Conservation (phyloP, 331 rosid species). For the Pyrus hybrid region DNA sequence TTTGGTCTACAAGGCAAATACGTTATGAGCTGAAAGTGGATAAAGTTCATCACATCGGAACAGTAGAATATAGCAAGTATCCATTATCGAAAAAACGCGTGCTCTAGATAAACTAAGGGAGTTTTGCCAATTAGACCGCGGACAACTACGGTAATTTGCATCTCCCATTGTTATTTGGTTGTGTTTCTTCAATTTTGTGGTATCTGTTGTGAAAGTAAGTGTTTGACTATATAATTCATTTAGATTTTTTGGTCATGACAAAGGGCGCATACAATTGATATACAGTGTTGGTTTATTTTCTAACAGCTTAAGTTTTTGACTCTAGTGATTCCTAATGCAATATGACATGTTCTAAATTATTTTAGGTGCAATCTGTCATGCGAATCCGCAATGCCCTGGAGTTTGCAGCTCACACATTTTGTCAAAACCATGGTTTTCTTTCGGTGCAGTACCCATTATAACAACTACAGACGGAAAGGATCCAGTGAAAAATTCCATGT, state of each 20-base stretch:
- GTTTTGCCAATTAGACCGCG: conserved; percentile 70
- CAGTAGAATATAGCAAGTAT: conserved; percentile 57
- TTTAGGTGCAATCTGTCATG: conserved; percentile 75
- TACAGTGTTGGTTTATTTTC: neutral
- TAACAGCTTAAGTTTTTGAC: neutral
- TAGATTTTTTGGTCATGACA: neutral
- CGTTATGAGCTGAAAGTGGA: conserved; percentile 64
- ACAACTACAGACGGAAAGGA: conserved; percentile 63
- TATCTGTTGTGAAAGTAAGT: neutral
- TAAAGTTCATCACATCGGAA: conserved; percentile 63
- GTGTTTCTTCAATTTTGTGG: neutral
- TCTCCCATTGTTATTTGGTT: neutral
- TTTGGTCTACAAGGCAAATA: conserved; percentile 33
- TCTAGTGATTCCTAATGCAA: neutral
- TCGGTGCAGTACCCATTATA: conserved; percentile 67
- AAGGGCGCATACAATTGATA: neutral
- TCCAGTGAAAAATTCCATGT: conserved; percentile 47
- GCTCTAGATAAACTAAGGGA: conserved; percentile 59
- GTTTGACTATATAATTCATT: neutral
- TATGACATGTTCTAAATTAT: conserved; percentile 4
- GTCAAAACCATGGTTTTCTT: conserved; percentile 53
- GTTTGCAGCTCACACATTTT: conserved; percentile 67
- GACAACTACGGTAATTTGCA: conserved; percentile 26
- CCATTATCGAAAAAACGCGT: conserved; percentile 62
- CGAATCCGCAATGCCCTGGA: conserved; percentile 65